These are phyloP conservation scores for Chaetomium globosum DNA, from an alignment of 2,329 filamentous ascomycete species.

Conservation along the genomic window DNA sequence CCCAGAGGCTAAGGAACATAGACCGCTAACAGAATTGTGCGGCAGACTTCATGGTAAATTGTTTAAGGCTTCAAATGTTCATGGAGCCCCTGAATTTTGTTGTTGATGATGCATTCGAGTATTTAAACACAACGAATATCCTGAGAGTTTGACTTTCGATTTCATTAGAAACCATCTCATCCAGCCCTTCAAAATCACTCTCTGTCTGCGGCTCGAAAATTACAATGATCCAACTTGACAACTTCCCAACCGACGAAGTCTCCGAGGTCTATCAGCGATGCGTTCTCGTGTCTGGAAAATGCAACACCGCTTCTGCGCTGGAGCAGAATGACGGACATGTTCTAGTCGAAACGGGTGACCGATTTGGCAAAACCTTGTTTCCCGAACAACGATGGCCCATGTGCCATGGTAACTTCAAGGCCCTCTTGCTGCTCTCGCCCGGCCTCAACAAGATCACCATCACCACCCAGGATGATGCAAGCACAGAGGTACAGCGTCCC, in stretches of 20 bases:
- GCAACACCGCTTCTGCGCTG: background rate
- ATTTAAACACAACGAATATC: background rate
- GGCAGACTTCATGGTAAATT: background rate
- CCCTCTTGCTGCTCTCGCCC: slow-evolving; percentile 30
- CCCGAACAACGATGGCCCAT: slow-evolving; percentile 33
- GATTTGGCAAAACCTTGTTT: slow-evolving; percentile 18
- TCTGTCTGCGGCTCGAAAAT: background rate
- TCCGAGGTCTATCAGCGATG: slow-evolving; percentile 29
- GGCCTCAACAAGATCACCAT: slow-evolving; percentile 26
- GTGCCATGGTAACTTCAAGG: slow-evolving; percentile 33
- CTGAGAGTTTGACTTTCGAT: too few species aligned
- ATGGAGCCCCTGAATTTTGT: background rate
- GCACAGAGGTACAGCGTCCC: slow-evolving; percentile 9
- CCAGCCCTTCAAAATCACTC: background rate
- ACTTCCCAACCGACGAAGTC: slow-evolving; percentile 16
- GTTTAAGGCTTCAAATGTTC: background rate
- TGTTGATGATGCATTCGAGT: background rate
- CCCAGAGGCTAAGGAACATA: background rate
- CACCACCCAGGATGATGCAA: slow-evolving; percentile 9
- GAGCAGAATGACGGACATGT: slow-evolving; percentile 15
- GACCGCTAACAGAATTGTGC: background rate
- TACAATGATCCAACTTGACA: slow-evolving; percentile 25
- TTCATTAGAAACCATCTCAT: background rate
- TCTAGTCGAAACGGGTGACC: slow-evolving; percentile 11
- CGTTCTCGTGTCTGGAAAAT: slow-evolving; percentile 26